Evolutionary conservation across 2,329 filamentous ascomycete genomes (phyloP), one percentile per base, ranked within the genome.

Genomic region (Neofusicoccum kwambonambiense): DNA sequence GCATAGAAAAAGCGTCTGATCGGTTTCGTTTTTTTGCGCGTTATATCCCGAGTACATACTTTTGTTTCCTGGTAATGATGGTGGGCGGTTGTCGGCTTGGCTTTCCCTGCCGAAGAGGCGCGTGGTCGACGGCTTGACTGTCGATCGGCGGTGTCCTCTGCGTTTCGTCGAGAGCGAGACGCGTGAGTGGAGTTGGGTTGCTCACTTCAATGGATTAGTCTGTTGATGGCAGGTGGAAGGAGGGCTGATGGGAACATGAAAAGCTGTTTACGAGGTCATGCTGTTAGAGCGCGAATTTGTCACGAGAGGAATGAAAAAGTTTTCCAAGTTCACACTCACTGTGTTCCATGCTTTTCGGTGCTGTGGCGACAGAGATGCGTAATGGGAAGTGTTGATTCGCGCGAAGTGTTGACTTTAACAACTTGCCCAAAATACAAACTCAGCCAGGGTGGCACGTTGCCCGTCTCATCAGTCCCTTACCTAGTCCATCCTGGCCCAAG

Each of bases 191-290:
- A 11, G 52, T 44, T 58, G 12, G 41, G 4, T 22, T 37, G 9
- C 41, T 47, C 56, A 60, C 56, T 35, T 60, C 56, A 60, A 60
- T 37, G 19, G 31, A 19, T 15, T 44, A 15, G 12, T 31, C 31
- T 60, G 27, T 60, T 60, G 56, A 60, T 60, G 56, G 56, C 56
- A 60, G 56, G 56, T 13, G 31, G 41, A 37, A 60, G 31, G 31
- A 22, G 52, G 15, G 15, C 31, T 39, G 31, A 4, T 35, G 13
- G 42, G 9, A 19, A 49, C 13, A 49, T 2, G 19, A 17, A 54
- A 34, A 19, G 9, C 13, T 37, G 8, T 15, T 56, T 22, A 56
- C 19, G 52, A 56, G 39, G 13, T 42, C 4, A 56, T n/a, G 19
- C n/a, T 31, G 27, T 35, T 35, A 56, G 35, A 11, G 17, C 13